Conservation (phyloP, 2,329 filamentous ascomycete genomes). For the Calonectria pauciramosa region DNA sequence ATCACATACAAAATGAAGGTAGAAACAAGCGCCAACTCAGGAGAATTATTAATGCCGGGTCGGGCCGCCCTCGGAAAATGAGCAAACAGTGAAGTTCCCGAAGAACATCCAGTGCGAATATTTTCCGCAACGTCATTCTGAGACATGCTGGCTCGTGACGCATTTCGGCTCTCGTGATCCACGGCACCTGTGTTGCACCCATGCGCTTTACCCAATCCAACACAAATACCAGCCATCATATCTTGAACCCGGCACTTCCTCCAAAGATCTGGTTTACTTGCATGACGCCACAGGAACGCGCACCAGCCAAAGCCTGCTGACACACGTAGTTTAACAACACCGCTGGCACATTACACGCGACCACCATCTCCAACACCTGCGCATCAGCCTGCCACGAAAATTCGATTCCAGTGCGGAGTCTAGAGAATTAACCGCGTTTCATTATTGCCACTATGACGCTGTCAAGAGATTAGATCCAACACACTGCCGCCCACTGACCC, state of each 20-base stretch:
- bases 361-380: neutral
- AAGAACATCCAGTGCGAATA: neutral
- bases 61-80: neutral
- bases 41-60: neutral
- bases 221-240: neutral
- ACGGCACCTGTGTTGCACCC: neutral
- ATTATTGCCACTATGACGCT: neutral
- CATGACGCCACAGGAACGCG: neutral
- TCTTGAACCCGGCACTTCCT: neutral
- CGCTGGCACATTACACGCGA: neutral
- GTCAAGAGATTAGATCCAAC: neutral
- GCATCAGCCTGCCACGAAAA: neutral
- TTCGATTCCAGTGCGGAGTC: no score
- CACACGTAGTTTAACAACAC: neutral
- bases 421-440: neutral
- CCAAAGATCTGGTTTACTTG: neutral
- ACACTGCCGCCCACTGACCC: neutral
- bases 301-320: neutral
- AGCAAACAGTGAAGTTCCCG: neutral
- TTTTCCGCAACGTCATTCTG: neutral
- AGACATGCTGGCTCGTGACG: neutral
- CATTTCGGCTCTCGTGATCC: neutral
- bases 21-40: neutral
- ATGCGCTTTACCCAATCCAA: neutral
- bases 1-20: neutral